These are phyloP conservation scores for Calocybe indica DNA, from an alignment of 768 basidiomycete species.

Conservation along the genomic window DNA sequence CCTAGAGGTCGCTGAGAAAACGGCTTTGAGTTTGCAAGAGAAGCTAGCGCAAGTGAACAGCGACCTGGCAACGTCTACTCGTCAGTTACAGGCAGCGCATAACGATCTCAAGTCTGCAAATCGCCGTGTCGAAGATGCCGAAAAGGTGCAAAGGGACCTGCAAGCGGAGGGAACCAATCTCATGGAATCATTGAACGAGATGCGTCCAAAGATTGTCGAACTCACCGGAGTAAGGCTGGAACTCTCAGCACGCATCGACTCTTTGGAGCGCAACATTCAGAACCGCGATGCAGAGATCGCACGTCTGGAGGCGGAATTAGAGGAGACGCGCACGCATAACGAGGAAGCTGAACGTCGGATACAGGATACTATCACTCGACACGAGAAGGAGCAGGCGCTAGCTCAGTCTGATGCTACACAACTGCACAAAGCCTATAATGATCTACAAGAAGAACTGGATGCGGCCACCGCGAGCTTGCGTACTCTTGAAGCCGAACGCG, in stretches of 20 bases:
- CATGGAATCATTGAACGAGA: constrained; percentile 78
- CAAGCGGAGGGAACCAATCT: constrained; percentile 75
- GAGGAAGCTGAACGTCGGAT: constrained; percentile 39
- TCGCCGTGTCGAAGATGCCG: constrained; percentile 70
- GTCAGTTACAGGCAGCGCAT: constrained; percentile 55
- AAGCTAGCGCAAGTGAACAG: constrained; percentile 51
- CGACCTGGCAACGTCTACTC: constrained; percentile 45
- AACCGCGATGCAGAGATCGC: constrained; percentile 53
- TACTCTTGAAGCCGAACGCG: constrained; percentile 62
- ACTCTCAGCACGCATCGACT: constrained; percentile 57
- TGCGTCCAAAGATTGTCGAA: constrained; percentile 81
- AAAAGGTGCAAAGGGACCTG: constrained; percentile 62
- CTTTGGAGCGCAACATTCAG: constrained; percentile 46
- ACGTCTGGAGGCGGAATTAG: constrained; percentile 54
- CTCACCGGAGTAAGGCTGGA: constrained; percentile 69
- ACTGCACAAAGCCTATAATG: constrained; percentile 54
- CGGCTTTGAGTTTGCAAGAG: constrained; percentile 49
- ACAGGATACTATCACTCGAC: constrained; percentile 36
- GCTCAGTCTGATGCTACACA: constrained; percentile 48
- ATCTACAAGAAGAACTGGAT: constrained; percentile 60
- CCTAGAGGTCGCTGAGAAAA: constrained; percentile 36
- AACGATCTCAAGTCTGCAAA: constrained; percentile 59
- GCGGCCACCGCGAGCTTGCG: constrained; percentile 45
- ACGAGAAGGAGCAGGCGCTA: constrained; percentile 47
- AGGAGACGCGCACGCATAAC: constrained; percentile 46